Conservation (phyloP, 192 early-diverging fungal genomes). For the Linnemannia elongata region DNA sequence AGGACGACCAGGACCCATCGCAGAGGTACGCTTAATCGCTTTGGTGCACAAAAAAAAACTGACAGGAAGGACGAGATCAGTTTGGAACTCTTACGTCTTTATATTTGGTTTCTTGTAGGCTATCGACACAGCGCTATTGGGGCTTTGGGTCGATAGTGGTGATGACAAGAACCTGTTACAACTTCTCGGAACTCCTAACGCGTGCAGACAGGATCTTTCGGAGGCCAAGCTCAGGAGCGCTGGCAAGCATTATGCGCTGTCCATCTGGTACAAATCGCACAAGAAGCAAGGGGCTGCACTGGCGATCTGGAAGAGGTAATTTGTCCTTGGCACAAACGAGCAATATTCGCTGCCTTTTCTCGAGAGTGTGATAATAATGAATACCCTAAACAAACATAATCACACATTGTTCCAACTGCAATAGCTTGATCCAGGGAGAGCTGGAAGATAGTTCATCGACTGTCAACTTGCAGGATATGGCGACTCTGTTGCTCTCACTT, state of each 20-base stretch:
- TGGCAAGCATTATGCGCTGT: slow-evolving; percentile 72
- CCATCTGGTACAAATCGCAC: slow-evolving; percentile 69
- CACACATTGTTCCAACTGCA: neutral
- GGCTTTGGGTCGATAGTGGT: slow-evolving; percentile 38
- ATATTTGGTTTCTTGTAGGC: slow-evolving; percentile 25
- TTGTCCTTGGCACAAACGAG: neutral
- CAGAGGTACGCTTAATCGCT: slow-evolving; percentile 7
- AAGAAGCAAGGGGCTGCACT: slow-evolving; percentile 63
- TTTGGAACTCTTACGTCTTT: neutral
- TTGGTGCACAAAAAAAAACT: neutral
- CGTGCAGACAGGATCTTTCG: slow-evolving; percentile 59
- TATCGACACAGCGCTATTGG: slow-evolving; percentile 55
- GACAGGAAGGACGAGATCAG: neutral
- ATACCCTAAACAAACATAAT: neutral
- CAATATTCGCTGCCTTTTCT: neutral
- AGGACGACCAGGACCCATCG: neutral
- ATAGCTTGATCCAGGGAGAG: slow-evolving; percentile 66
- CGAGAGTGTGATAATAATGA: neutral
- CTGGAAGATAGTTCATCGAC: slow-evolving; percentile 66
- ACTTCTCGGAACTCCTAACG: slow-evolving; percentile 62
- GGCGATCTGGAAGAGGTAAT: slow-evolving; percentile 76
- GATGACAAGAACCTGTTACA: slow-evolving; percentile 24
- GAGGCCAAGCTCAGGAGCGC: slow-evolving; percentile 61
- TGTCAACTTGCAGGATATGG: slow-evolving; percentile 58
- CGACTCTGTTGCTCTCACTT: slow-evolving; percentile 48